Evolutionary conservation across 305 asterid genomes (phyloP).

Genomic region (Rubia occidens): DNA sequence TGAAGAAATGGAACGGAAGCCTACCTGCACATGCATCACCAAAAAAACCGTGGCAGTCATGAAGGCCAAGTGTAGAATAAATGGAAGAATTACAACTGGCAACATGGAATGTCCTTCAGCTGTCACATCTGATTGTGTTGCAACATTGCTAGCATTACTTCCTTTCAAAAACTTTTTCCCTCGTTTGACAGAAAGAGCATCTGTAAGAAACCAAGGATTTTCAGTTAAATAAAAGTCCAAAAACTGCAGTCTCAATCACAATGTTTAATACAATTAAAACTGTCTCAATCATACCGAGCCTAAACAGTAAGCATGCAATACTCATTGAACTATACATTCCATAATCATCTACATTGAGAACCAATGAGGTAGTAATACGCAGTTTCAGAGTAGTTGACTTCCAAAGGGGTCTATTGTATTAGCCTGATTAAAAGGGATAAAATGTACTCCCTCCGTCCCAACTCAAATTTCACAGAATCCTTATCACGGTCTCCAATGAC

Average conservation of each 20-base stretch:
- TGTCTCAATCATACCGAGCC: conserved; percentile 11
- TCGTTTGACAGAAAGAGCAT: conserved; percentile 24
- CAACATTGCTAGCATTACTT: conserved; percentile 17
- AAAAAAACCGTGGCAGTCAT: conserved; percentile 74
- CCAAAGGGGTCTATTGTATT: conserved; percentile 2
- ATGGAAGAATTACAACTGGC: conserved; percentile 60
- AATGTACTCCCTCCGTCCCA: background rate
- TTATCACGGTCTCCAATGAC: too few species aligned
- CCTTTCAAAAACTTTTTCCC: conserved; percentile 31
- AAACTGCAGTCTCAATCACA: background rate
- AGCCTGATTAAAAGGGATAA: conserved; percentile 3
- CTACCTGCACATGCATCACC: conserved; percentile 90
- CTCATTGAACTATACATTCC: background rate
- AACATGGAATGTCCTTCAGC: conserved; percentile 23
- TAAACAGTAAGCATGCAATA: conserved; percentile 22
- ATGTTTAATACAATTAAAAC: background rate
- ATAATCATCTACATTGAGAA: background rate
- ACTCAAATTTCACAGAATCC: too few species aligned
- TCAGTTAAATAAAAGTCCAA: conserved; percentile 4
- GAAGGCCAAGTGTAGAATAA: conserved; percentile 68
- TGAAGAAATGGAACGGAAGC: conserved; percentile 15
- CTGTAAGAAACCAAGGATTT: conserved; percentile 22
- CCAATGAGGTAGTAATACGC: conserved; percentile 17
- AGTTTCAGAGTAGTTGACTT: background rate
- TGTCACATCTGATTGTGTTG: conserved; percentile 26